Evolutionary conservation across 441 rosid species (phyloP).

Genomic region (Populus hybrid): DNA sequence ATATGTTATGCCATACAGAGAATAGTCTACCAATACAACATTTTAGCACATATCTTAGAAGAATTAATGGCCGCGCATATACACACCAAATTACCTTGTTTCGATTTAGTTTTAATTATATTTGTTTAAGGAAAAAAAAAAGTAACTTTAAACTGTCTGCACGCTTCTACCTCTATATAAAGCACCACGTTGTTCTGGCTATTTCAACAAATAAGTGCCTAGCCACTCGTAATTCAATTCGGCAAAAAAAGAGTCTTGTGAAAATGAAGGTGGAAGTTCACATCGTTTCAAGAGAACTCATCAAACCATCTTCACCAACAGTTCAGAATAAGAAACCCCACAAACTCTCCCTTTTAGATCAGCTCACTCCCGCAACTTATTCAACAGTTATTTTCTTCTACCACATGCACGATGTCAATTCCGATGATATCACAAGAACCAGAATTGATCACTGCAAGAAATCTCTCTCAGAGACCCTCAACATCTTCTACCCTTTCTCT

Average conservation of each 20-base stretch:
- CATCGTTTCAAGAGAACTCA: conserved; percentile 18
- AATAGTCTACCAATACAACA: background rate
- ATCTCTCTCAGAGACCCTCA: conserved; percentile 17
- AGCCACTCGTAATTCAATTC: background rate
- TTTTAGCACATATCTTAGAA: background rate
- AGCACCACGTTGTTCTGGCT: background rate
- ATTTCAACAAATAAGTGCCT: background rate
- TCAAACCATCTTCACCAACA: conserved; percentile 18
- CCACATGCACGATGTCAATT: background rate
- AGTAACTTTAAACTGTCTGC: background rate
- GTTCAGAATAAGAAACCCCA: conserved; percentile 9
- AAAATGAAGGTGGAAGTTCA: conserved; percentile 13
- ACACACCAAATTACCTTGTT: background rate
- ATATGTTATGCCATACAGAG: background rate
- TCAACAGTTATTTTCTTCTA: conserved; percentile 14
- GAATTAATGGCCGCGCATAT: background rate
- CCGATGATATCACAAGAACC: background rate
- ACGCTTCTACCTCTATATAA: background rate
- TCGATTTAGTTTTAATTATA: too few relatives aligned
- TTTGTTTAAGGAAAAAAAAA: too few relatives aligned
- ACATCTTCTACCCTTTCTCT: conserved; percentile 4
- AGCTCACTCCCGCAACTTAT: conserved; percentile 30
- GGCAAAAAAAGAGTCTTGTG: background rate
- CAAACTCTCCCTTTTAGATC: conserved; percentile 20
- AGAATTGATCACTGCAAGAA: conserved; percentile 5